Conservation (phyloP, 306 rosid genomes). For the Amphicarpaea edgeworthii region DNA sequence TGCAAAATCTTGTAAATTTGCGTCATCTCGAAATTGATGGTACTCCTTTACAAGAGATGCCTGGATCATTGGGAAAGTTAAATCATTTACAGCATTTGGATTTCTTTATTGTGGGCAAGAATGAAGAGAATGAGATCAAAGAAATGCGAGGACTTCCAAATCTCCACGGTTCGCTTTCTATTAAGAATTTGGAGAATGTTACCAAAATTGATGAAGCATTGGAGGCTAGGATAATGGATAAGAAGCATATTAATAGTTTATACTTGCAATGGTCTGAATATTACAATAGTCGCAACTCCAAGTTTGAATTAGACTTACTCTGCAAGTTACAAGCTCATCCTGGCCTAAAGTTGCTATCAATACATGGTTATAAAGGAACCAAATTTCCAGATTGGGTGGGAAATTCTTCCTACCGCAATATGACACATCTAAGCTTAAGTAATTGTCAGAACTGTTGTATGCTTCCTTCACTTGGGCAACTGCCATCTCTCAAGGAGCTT, state of each 20-base stretch:
- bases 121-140: neutral
- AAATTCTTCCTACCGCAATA: neutral
- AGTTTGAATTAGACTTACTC: neutral
- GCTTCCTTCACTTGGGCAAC: no score
- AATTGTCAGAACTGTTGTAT: no score
- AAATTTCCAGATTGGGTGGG: neutral
- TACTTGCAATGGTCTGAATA: neutral
- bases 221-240: neutral
- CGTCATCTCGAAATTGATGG: neutral
- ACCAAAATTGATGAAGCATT: neutral
- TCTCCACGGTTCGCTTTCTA: neutral
- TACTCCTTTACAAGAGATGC: neutral
- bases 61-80: neutral
- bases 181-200: neutral
- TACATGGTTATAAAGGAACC: neutral
- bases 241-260: neutral
- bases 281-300: rapidly evolving
- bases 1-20: neutral
- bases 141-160: neutral
- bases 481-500: no score
- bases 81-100: neutral
- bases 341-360: neutral
- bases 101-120: neutral
- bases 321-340: neutral
- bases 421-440: neutral